Base-by-base conservation (phyloP, 2,329 filamentous ascomycete species). In the Calonectria multiphialidica region DNA sequence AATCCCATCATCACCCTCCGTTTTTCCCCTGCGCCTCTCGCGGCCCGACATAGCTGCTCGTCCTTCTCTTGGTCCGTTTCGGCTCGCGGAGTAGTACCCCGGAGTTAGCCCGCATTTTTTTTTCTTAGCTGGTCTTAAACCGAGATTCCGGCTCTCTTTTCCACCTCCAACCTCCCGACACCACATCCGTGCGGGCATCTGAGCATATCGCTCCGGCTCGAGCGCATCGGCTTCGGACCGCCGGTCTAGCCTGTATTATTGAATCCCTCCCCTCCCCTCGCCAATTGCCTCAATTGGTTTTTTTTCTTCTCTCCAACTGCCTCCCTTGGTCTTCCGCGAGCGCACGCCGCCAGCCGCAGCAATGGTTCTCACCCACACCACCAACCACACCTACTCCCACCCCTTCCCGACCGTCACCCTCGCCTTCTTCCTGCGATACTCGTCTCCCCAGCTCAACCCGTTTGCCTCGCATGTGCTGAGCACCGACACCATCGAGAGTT, bases 381-480 rank as follows among this genome's bases (percentile, higher is more conserved):
- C 90, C 78, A 91, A 90, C 84, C 93, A 94, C 83, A 90, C 89
- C 80, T 95, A 96, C 88, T 89, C 92, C 76, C 95, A 96, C 84
- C 93, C 93, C 61, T 96, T 96, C 86, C 92, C 94, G 74, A 94
- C 94, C 82, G 94, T 97, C 74, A 95, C 94, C 61, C 92, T 97
- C 83, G 94, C 94, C 85, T 97, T 95, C 89, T 97, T 96, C 85
- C 92, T 97, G 62, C 94, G 94, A 76, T 97, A 97, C 85, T 95
- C 94, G 72, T 91, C 89, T 6, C 89, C 89, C 35, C 87, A 90
- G 76, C 86, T 90, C 76, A 97, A 96, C 81, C 94, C 94, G 8
- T 96, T 96, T 86, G 93, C 92, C 76, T 92, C 90, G 75, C 94
- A 97, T 86, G 94, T 97, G 66, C 87, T 95, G 78, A 95, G 93